Percentiles rank a stretch among this genome's conserved stretches.
These are phyloP conservation scores for Backusella psychrophila DNA, from an alignment of 192 early-diverging fungal genomes.

Conservation along the genomic window DNA sequence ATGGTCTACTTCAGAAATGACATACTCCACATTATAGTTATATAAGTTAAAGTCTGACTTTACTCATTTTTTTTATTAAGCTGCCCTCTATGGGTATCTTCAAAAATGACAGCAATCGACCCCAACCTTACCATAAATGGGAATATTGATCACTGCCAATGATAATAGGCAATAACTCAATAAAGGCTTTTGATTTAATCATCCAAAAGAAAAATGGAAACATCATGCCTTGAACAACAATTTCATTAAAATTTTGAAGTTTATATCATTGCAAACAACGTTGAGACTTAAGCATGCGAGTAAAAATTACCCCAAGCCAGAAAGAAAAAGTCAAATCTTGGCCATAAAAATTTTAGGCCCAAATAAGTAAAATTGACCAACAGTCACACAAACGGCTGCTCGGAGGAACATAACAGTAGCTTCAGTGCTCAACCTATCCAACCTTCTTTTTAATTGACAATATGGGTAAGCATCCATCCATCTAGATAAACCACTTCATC, in stretches of 20 bases:
- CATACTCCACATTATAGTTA: background rate
- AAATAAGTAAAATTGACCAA: background rate
- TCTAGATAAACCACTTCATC: slow-evolving; percentile 9
- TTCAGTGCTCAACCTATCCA: slow-evolving; percentile 7
- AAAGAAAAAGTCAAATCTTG: background rate
- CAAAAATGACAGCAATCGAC: background rate
- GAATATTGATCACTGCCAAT: background rate
- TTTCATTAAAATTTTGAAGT: too few species aligned
- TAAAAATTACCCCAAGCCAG: too few species aligned
- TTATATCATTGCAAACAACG: background rate
- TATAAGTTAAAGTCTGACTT: background rate
- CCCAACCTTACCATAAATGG: background rate
- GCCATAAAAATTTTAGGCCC: background rate
- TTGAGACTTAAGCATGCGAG: too few species aligned
- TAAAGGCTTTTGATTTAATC: background rate
- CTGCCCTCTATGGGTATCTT: too few species aligned
- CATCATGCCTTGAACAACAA: background rate
- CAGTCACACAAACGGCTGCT: background rate
- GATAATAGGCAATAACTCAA: background rate
- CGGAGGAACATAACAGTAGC: background rate
- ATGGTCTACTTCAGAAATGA: background rate
- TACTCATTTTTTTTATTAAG: too few species aligned
- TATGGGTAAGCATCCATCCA: slow-evolving; percentile 40
- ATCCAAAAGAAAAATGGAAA: background rate
- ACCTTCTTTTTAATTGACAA: slow-evolving; percentile 32